These are phyloP conservation scores for Ogataea chonburiensis DNA, from an alignment of 805 yeast genomes.

Conservation along the genomic window DNA sequence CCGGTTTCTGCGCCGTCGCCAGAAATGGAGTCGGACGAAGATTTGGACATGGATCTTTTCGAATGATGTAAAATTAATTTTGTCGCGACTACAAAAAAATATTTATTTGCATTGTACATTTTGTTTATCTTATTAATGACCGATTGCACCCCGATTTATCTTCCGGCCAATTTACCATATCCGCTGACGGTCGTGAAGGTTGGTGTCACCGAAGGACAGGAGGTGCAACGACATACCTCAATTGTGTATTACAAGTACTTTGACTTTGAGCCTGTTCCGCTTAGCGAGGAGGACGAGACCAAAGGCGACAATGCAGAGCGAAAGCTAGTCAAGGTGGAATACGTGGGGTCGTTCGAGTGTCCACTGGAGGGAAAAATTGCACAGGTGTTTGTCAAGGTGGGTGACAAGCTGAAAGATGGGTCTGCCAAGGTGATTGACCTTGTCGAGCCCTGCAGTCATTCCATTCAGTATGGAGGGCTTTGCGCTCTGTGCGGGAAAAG, in stretches of 20 bases:
- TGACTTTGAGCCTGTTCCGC: slow-evolving; percentile 60
- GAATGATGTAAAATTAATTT: slow-evolving; percentile 5
- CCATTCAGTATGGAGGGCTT: slow-evolving; percentile 90
- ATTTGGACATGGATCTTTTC: slow-evolving; percentile 11
- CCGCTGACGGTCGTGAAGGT: slow-evolving; percentile 65
- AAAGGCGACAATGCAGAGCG: slow-evolving; percentile 40
- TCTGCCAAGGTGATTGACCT: slow-evolving; percentile 51
- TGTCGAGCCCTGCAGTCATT: slow-evolving; percentile 84
- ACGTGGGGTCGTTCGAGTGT: slow-evolving; percentile 74
- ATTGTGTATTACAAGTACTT: slow-evolving; percentile 63
- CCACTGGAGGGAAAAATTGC: slow-evolving; percentile 75
- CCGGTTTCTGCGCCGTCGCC: background rate
- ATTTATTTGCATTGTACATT: background rate
- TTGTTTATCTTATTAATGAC: slow-evolving; percentile 21
- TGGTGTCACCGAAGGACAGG: slow-evolving; percentile 43
- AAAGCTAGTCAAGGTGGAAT: slow-evolving; percentile 52
- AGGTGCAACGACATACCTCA: slow-evolving; percentile 50
- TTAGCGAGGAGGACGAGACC: slow-evolving; percentile 39
- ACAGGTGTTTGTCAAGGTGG: slow-evolving; percentile 47
- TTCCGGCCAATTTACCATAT: slow-evolving; percentile 64
- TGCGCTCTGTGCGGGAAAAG: slow-evolving; percentile 91
- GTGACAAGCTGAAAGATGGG: slow-evolving; percentile 58
- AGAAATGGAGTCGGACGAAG: slow-evolving; percentile 4
- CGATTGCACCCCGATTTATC: slow-evolving; percentile 44
- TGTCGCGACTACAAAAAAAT: slow-evolving; percentile 7